Evolutionary conservation across 2,329 filamentous ascomycete genomes (phyloP).

Genomic region (Eutypa lata): DNA sequence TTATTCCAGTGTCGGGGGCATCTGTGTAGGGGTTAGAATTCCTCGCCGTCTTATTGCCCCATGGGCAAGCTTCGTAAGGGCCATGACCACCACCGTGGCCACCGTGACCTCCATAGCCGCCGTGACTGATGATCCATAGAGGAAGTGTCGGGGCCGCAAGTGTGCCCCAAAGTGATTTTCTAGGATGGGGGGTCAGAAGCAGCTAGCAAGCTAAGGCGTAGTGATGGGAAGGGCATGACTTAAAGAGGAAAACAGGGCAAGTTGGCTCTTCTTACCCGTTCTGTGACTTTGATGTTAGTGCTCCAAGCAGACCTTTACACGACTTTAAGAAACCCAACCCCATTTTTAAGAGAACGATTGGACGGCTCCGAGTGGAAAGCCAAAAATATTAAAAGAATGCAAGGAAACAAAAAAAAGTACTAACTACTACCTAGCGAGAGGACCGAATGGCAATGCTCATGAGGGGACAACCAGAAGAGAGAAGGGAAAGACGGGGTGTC

Average conservation of each 20-base stretch:
- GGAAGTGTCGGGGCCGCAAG: conserved; percentile 29
- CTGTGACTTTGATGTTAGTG: conserved; percentile 21
- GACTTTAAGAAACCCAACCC: conserved; percentile 21
- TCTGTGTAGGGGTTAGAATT: conserved; percentile 49
- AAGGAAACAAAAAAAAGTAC: conserved; percentile 8
- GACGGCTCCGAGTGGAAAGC: conserved; percentile 19
- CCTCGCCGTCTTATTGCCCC: conserved; percentile 42
- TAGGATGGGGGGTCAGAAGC: conserved; percentile 1
- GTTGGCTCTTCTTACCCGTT: conserved; percentile 21
- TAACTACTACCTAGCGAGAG: conserved; percentile 5
- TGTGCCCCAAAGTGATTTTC: conserved; percentile 31
- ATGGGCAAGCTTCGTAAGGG: conserved; percentile 33
- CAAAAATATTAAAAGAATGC: conserved; percentile 9
- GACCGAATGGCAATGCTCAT: not conserved
- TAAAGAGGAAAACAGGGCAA: not conserved
- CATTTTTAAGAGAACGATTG: conserved; percentile 18
- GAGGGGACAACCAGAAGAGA: not conserved
- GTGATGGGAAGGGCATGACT: not conserved
- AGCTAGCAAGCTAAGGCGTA: not conserved
- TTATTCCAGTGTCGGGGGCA: conserved; percentile 51
- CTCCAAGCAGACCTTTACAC: conserved; percentile 14
- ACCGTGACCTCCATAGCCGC: conserved; percentile 6
- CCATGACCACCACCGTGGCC: conserved; percentile 6
- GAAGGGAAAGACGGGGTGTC: not conserved
- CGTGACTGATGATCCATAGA: conserved; percentile 17